Percentiles rank a stretch among this genome's conserved stretches.
Evolutionary conservation across 2,329 filamentous ascomycete genomes (phyloP).

Genomic region (Monilinia polystroma): DNA sequence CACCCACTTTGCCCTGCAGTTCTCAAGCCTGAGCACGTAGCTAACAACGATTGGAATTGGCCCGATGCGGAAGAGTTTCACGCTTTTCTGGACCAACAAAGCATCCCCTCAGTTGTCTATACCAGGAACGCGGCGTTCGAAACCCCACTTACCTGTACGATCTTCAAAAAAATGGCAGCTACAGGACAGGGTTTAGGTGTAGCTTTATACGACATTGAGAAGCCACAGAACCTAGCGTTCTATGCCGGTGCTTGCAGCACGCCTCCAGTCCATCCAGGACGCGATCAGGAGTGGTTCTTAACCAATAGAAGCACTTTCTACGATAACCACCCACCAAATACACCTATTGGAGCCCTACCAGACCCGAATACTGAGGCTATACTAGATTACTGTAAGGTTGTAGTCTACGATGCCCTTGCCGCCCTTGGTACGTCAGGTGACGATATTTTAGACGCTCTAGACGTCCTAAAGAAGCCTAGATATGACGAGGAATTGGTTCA

Average conservation of each 20-base stretch:
- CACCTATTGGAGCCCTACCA: conserved; percentile 17
- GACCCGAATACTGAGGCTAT: conserved; percentile 30
- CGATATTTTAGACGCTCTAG: conserved; percentile 30
- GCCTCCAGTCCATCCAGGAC: background rate
- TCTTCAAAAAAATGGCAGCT: conserved; percentile 30
- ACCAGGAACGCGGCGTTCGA: conserved; percentile 34
- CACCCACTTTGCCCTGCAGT: background rate
- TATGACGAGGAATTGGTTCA: background rate
- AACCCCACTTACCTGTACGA: conserved; percentile 26
- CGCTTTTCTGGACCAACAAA: conserved; percentile 26
- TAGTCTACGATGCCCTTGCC: conserved; percentile 37
- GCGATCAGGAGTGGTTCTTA: conserved; percentile 33
- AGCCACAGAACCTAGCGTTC: conserved; percentile 32
- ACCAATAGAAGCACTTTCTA: conserved; percentile 32
- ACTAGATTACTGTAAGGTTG: conserved; percentile 32
- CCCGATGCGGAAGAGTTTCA: conserved; percentile 30
- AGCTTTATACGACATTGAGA: conserved; percentile 32
- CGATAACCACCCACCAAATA: conserved; percentile 18
- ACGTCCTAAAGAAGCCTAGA: conserved; percentile 22
- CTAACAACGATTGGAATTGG: conserved; percentile 35
- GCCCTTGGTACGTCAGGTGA: conserved; percentile 35
- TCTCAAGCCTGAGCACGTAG: conserved; percentile 1
- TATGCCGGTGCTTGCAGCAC: conserved; percentile 29
- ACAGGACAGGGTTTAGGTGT: conserved; percentile 31
- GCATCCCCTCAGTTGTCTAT: conserved; percentile 32